Evolutionary conservation across 2,329 filamentous ascomycete species (phyloP).

Genomic region (Pseudogymnoascus sp.): DNA sequence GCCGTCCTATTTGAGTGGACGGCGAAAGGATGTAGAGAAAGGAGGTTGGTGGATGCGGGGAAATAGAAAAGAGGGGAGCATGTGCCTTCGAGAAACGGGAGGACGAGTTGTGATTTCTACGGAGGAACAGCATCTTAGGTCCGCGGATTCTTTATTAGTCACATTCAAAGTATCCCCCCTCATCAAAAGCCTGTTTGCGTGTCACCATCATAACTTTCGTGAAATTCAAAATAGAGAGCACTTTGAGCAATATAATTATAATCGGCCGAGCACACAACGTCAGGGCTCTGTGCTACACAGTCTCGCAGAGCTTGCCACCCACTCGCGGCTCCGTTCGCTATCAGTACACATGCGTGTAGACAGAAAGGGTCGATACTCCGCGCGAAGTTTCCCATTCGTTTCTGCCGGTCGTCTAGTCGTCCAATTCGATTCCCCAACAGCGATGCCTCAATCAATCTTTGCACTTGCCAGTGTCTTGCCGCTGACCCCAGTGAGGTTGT

Average conservation of each 20-base stretch:
- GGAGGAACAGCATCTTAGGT: not conserved
- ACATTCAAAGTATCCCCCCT: not conserved
- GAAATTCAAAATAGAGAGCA: not conserved
- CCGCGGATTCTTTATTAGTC: not conserved
- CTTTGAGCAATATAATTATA: not conserved
- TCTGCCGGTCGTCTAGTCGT: not conserved
- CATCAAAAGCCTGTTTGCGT: not conserved
- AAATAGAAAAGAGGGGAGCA: not conserved
- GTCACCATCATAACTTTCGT: not conserved
- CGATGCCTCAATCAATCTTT: constrained; percentile 52
- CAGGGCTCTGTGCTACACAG: not conserved
- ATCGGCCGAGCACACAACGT: not conserved
- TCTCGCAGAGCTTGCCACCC: not conserved
- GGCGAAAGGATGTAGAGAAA: not conserved
- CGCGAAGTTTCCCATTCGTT: not conserved
- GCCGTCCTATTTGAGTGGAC: not conserved
- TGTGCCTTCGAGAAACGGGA: too few species aligned
- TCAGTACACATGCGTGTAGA: not conserved
- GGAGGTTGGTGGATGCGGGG: not conserved
- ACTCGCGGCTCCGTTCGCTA: not conserved
- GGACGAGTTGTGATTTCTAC: not conserved
- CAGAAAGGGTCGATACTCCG: not conserved
- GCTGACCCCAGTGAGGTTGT: constrained; percentile 67
- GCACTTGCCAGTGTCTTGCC: constrained; percentile 60
- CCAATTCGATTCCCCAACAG: not conserved